These are phyloP conservation scores for Tolypocladium pustulatum DNA, from an alignment of 2,329 filamentous ascomycete species.

Conservation along the genomic window DNA sequence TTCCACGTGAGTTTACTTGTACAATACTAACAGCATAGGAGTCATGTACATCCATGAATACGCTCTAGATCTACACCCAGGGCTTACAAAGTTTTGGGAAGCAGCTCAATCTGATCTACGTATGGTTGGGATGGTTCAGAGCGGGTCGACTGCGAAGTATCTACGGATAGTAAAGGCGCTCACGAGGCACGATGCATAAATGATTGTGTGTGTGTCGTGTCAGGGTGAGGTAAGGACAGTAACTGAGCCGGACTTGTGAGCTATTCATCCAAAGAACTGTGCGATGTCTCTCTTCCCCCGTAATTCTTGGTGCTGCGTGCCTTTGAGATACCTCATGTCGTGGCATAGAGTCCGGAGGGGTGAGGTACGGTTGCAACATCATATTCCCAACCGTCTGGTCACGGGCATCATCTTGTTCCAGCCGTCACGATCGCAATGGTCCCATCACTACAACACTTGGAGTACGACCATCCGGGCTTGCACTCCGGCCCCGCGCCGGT, in stretches of 20 bases:
- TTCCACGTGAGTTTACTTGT: no score
- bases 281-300: not conserved
- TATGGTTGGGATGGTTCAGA: no score
- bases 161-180: not conserved
- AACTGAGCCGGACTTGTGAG: not conserved
- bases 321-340: not conserved
- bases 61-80: no score
- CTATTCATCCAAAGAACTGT: not conserved
- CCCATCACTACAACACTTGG: constrained; percentile 7
- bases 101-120: no score
- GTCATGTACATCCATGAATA: no score
- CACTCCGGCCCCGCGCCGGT: constrained; percentile 18
- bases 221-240: not conserved
- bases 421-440: not conserved
- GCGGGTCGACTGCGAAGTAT: not conserved
- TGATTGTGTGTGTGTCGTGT: not conserved
- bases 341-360: not conserved
- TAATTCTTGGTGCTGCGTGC: not conserved
- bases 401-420: not conserved
- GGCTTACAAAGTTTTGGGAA: no score
- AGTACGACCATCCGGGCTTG: constrained; percentile 20
- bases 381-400: not conserved
- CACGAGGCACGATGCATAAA: not conserved
- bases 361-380: not conserved
- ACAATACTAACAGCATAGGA: no score